Base-by-base conservation (phyloP, 371 early-diverging fungal species). In the Mucor plumbeus region DNA sequence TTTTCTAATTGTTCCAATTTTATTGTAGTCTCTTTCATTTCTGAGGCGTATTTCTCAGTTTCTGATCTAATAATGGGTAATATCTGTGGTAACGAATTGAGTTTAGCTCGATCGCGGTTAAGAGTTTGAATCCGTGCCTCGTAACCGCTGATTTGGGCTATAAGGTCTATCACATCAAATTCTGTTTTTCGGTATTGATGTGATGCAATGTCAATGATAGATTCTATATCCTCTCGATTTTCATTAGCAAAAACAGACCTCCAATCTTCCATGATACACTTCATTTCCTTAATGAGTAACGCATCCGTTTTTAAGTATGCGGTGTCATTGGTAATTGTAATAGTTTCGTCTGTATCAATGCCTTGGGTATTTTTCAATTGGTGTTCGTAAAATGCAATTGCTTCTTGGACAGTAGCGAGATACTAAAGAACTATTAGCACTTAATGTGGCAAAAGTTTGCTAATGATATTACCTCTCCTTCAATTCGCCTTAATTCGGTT, bases 121-220 rank as follows among this genome's bases (percentile, higher is more conserved):
- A 74, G 26, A 4, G 36, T 8, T 5, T 55, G 53, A 7, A 74
- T 62, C 8, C 60, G 57, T 11, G 64, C 62, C n/a, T 63, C 36
- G n/a, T 48, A 65, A 4, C 73, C 73, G 10, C 62, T 47, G 7
- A 72, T 65, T 40, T 72, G 69, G 26, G 69, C 64, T 19, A 15
- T 63, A 4, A 65, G 15, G 40, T 69, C 69, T 17, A 72, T 43
- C 4, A 65, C 17, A 7, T 62, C 69, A 36, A 68, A 72, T 56
- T 72, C 69, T 7, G 44, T 59, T 3, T 19, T 39, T n/a, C 59
- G 43, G 19, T 55, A 66, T 9, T 50, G 50, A 11, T 21, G 50
- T 5, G 21, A 3, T 50, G 50, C 3, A 9, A 26, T 9, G 4
- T 50, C 26, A 11, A 50, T 50, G 21, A 21, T 50, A 35, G 13